phyloP scores from a whole-genome alignment of 2,329 filamentous ascomycete species.

The Xylaria sp. region DNA sequence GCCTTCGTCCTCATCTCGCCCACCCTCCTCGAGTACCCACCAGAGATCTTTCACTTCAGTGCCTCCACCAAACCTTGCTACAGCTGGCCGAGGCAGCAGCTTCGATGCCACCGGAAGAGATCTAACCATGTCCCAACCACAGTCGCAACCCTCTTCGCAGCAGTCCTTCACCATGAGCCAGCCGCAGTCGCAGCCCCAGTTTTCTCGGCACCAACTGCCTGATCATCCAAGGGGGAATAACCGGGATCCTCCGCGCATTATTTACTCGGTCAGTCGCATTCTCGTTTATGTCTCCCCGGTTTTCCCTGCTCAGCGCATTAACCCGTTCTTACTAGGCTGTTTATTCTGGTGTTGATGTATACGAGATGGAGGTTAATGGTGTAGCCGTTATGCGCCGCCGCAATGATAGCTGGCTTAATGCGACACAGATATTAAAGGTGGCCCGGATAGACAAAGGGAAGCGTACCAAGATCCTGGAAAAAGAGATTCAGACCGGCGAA shows the following conservation, averaged over 20 bases:
- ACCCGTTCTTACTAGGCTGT: constrained; percentile 68
- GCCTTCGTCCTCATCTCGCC: constrained; percentile 32
- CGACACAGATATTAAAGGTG: constrained; percentile 97
- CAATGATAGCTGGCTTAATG: constrained; percentile 96
- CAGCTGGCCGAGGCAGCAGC: constrained; percentile 38
- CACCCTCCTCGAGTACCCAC: constrained; percentile 26
- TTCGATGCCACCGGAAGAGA: constrained; percentile 43
- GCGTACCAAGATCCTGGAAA: constrained; percentile 96
- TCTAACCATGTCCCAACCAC: constrained; percentile 58
- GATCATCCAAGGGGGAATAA: constrained; percentile 51
- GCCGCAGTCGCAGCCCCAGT: constrained; percentile 51
- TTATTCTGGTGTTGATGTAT: constrained; percentile 95
- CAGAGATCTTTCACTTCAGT: constrained; percentile 37
- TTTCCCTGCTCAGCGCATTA: constrained; percentile 33
- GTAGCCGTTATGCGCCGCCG: constrained; percentile 96
- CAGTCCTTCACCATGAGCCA: constrained; percentile 69
- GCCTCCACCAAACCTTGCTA: constrained; percentile 24
- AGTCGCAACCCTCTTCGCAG: constrained; percentile 61
- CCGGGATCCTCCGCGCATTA: constrained; percentile 63
- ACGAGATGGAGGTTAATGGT: constrained; percentile 97
- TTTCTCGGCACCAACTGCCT: constrained; percentile 56
- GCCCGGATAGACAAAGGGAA: constrained; percentile 98
- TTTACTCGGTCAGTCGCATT: constrained; percentile 63
- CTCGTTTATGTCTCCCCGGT: constrained; percentile 9
- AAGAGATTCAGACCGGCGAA: constrained; percentile 94